Percentiles rank a stretch among this genome's conserved stretches.
Conservation (phyloP, 1,139 yeast genomes). For the Kazachstania sp. region DNA sequence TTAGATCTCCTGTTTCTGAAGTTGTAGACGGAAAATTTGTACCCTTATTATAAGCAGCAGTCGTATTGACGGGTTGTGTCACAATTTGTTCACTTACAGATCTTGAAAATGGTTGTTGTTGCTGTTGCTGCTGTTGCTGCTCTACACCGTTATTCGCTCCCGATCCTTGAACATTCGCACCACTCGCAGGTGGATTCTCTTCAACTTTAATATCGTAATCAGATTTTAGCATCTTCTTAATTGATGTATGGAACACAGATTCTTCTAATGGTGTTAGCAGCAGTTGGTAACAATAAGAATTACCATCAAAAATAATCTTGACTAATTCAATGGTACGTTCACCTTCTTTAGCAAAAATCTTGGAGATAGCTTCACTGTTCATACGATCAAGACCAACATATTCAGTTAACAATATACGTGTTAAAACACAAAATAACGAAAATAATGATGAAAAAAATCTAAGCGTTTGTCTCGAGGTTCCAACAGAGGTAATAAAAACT, state of each 20-base stretch:
- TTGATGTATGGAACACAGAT: slow-evolving; percentile 22
- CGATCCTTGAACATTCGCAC: too few relatives aligned
- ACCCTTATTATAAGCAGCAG: not conserved
- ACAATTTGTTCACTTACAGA: slow-evolving; percentile 1
- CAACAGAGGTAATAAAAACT: not conserved
- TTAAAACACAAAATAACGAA: slow-evolving; percentile 16
- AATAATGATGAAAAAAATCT: slow-evolving; percentile 12
- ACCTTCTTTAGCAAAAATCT: slow-evolving; percentile 4
- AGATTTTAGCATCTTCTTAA: slow-evolving; percentile 18
- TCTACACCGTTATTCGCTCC: not conserved
- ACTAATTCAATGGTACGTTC: slow-evolving; percentile 14
- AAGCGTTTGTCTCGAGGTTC: slow-evolving; percentile 10
- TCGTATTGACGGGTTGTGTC: not conserved
- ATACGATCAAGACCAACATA: slow-evolving; percentile 15
- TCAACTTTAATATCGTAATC: slow-evolving; percentile 3
- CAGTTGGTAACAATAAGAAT: slow-evolving; percentile 18
- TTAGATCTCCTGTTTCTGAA: not conserved
- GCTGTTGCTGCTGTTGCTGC: not conserved
- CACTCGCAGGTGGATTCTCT: not conserved
- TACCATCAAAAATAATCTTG: slow-evolving; percentile 17
- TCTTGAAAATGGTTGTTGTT: not conserved
- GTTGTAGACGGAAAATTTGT: not conserved
- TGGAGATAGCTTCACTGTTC: slow-evolving; percentile 7
- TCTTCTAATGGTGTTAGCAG: slow-evolving; percentile 18
- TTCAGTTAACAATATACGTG: slow-evolving; percentile 14